Conservation (phyloP, 2,329 filamentous ascomycete genomes). For the Onygenales sp. region DNA sequence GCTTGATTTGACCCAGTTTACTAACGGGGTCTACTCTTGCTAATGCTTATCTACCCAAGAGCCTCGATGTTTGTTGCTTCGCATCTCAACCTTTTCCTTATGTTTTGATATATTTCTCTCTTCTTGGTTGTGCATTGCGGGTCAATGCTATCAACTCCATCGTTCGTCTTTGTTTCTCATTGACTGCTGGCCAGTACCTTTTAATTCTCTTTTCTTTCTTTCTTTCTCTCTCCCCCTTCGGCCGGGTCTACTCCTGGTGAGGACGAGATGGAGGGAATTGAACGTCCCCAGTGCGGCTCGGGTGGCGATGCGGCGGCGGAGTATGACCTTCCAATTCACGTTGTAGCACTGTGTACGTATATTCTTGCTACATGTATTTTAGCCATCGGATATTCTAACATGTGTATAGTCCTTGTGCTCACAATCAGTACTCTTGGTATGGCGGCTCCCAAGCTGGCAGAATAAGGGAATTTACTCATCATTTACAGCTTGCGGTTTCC, state of each 20-base stretch:
- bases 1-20: not conserved
- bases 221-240: slow-evolving; percentile 3
- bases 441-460: not conserved
- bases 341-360: slow-evolving; percentile 11
- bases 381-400: not conserved
- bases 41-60: not conserved
- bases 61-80: not conserved
- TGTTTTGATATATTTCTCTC: not conserved
- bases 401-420: slow-evolving; percentile 7
- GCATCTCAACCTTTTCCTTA: not conserved
- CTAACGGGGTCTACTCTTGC: too few species aligned
- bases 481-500: slow-evolving; percentile 23
- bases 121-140: slow-evolving; percentile 6
- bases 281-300: slow-evolving; percentile 10
- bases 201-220: slow-evolving; percentile 4
- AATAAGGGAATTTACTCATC: not conserved
- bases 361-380: not conserved
- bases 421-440: slow-evolving; percentile 7
- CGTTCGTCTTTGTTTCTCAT: not conserved
- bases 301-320: slow-evolving; percentile 3
- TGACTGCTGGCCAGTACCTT: not conserved
- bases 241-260: not conserved
- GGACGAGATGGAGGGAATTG: slow-evolving; percentile 5
- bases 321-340: slow-evolving; percentile 13
- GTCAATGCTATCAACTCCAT: slow-evolving; percentile 7